These are phyloP conservation scores for Aspergillus ustus DNA, from an alignment of 2,329 filamentous ascomycete species.

Conservation along the genomic window DNA sequence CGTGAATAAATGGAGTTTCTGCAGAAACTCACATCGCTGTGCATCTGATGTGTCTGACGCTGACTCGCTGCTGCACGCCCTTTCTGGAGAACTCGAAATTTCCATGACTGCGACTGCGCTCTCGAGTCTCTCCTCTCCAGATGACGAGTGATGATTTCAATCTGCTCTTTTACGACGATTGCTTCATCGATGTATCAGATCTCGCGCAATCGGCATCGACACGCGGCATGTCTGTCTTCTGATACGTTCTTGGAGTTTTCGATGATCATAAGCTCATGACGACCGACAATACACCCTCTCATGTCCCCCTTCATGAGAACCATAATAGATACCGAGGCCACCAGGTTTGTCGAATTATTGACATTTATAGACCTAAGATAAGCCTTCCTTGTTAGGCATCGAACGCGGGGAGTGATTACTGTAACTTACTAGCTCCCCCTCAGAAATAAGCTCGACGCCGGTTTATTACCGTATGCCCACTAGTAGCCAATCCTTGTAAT, in stretches of 20 bases:
- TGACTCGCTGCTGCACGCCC: constrained; percentile 27
- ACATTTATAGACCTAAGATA: neutral
- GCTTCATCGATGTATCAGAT: constrained; percentile 13
- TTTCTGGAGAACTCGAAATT: constrained; percentile 3
- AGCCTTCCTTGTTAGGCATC: neutral
- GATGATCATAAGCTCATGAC: neutral
- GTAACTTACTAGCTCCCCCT: constrained; percentile 7
- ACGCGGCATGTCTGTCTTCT: neutral
- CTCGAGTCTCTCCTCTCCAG: neutral
- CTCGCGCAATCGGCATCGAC: neutral
- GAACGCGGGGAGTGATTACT: constrained; percentile 17
- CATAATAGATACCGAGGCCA: neutral
- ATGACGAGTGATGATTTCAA: neutral
- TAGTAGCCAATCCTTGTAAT: constrained; percentile 4
- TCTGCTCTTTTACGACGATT: neutral
- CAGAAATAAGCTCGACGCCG: neutral
- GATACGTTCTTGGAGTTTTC: neutral
- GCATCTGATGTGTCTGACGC: constrained; percentile 27
- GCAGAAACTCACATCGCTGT: constrained; percentile 15
- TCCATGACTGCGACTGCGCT: neutral
- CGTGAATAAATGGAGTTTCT: neutral
- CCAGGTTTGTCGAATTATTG: neutral
- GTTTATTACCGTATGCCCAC: neutral
- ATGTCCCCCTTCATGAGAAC: neutral
- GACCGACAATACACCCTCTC: neutral